phyloP scores from a whole-genome alignment of 169 alveolate species.

The Eimeria sp. region DNA sequence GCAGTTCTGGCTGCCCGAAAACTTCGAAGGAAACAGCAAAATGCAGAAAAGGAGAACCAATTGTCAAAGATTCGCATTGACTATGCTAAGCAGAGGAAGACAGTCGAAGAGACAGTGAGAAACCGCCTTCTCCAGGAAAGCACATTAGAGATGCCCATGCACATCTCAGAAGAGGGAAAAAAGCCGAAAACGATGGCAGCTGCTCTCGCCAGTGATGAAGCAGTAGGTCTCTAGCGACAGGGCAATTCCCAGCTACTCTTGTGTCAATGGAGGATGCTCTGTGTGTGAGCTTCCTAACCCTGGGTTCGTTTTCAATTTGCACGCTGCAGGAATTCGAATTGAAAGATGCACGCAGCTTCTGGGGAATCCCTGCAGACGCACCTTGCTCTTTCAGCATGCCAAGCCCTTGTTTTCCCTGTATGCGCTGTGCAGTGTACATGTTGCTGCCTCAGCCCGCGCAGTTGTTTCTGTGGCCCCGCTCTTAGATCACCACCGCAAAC shows the following conservation, averaged over 20 bases:
- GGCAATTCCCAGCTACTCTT: neutral
- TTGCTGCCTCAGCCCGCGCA: conserved; percentile 47
- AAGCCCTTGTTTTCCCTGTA: neutral
- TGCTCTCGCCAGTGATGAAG: neutral
- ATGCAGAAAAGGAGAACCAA: neutral
- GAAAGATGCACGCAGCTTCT: neutral
- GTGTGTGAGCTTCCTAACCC: neutral
- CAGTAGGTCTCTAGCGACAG: neutral
- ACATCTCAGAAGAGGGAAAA: neutral
- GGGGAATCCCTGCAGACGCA: neutral
- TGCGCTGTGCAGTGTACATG: conserved; percentile 25
- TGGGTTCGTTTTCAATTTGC: neutral
- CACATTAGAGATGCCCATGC: neutral
- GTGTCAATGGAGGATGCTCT: neutral
- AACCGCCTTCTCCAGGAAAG: conserved; percentile 25
- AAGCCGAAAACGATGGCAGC: neutral
- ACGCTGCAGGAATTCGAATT: neutral
- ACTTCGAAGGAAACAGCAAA: conserved; percentile 19
- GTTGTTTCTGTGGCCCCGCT: conserved; percentile 49
- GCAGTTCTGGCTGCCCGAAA: conserved; percentile 18
- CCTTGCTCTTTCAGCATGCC: neutral
- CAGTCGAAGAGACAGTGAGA: conserved; percentile 1
- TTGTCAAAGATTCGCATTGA: conserved; percentile 1
- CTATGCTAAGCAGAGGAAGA: conserved; percentile 25
- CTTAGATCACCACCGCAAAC: neutral